A percentile compares a stretch with the other conserved stretches of the same genome.
These are phyloP conservation scores for Yarrowia osloensis DNA, from an alignment of 805 yeast genomes.

Conservation along the genomic window DNA sequence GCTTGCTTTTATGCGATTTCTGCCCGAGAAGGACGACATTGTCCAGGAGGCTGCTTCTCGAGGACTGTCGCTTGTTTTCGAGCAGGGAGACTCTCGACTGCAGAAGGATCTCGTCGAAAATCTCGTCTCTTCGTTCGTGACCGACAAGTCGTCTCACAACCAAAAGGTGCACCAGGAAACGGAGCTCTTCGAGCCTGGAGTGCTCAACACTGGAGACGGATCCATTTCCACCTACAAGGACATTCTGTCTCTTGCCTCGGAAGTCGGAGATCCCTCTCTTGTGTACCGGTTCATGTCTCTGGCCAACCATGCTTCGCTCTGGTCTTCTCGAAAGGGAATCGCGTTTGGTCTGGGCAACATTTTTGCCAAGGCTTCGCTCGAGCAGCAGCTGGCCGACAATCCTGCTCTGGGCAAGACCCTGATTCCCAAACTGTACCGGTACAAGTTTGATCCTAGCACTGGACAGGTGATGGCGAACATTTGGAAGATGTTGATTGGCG, in stretches of 20 bases:
- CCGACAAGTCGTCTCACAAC: slow-evolving; percentile 51
- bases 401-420: slow-evolving; percentile 57
- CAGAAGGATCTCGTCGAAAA: slow-evolving; percentile 74
- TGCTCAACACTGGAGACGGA: slow-evolving; percentile 76
- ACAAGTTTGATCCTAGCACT: slow-evolving; percentile 84
- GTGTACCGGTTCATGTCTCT: slow-evolving; percentile 93
- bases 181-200: slow-evolving; percentile 80
- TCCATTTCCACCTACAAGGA: slow-evolving; percentile 91
- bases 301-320: slow-evolving; percentile 80
- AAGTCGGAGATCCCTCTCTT: slow-evolving; percentile 91
- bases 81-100: slow-evolving; percentile 65
- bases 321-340: slow-evolving; percentile 92
- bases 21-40: slow-evolving; percentile 79
- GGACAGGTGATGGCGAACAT: slow-evolving; percentile 83
- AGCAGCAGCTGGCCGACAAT: slow-evolving; percentile 58
- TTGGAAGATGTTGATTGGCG: slow-evolving; percentile 71
- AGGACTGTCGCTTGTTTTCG: slow-evolving; percentile 81
- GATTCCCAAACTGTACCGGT: slow-evolving; percentile 80
- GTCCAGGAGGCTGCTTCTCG: slow-evolving; percentile 92
- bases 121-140: slow-evolving; percentile 75
- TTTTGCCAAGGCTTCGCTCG: slow-evolving; percentile 73
- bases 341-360: slow-evolving; percentile 92
- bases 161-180: slow-evolving; percentile 71
- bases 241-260: slow-evolving; percentile 82
- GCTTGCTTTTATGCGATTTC: slow-evolving; percentile 69